phyloP scores from a whole-genome alignment of 2,329 filamentous ascomycete species.

The Penicillium freii region DNA sequence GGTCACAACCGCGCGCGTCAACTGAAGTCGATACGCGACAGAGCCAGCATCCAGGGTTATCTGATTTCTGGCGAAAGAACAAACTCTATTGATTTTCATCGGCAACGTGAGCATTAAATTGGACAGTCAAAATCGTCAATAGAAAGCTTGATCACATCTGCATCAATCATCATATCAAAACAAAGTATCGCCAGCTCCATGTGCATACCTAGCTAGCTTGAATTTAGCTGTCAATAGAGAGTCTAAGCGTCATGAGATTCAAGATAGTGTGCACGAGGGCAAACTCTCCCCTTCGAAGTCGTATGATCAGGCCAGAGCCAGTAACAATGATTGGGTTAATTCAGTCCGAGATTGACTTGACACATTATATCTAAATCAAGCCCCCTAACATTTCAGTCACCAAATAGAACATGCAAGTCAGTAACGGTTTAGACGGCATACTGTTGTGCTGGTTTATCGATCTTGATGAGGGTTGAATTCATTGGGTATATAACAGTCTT shows the following conservation, averaged over 20 bases:
- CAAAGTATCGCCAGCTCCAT: background rate
- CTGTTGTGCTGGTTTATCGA: background rate
- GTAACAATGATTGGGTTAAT: background rate
- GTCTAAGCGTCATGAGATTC: background rate
- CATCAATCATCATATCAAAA: background rate
- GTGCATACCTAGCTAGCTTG: background rate
- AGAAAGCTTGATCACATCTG: background rate
- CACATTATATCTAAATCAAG: background rate
- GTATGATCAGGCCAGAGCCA: background rate
- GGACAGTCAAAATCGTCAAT: background rate
- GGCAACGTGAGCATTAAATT: conserved; percentile 11
- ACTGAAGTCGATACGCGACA: background rate
- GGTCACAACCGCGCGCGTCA: background rate
- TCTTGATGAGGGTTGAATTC: conserved; percentile 7
- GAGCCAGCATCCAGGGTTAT: background rate
- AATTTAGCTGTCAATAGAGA: background rate
- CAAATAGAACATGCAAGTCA: background rate
- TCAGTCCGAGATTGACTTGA: background rate
- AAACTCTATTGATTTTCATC: conserved; percentile 27
- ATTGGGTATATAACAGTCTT: conserved; percentile 25
- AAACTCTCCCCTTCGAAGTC: background rate
- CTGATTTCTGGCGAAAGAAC: conserved; percentile 25
- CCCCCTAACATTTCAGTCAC: background rate
- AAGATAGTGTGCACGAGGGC: background rate
- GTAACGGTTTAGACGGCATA: background rate